phyloP scores from a whole-genome alignment of 208 protist genomes.

The Leishmania braziliensis region DNA sequence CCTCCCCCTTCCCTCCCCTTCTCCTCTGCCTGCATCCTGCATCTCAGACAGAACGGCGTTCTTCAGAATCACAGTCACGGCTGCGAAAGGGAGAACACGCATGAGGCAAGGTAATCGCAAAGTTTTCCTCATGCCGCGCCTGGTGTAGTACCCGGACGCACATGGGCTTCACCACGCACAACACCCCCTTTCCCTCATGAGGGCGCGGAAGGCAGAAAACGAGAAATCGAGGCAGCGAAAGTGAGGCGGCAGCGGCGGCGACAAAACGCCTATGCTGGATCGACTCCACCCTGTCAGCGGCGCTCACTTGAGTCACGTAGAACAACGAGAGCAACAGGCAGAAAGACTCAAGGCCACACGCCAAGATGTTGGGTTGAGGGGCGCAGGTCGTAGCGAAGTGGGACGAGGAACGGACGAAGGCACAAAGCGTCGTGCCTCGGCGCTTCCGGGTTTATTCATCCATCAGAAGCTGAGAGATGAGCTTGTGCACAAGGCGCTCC shows the following conservation, averaged over 20 bases:
- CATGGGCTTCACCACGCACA: not conserved
- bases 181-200: not conserved
- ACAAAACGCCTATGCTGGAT: not conserved
- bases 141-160: not conserved
- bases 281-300: not conserved
- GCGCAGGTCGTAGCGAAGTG: not conserved
- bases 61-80: not conserved
- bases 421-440: not conserved
- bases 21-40: not conserved
- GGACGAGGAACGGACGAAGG: not conserved
- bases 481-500: constrained; percentile 63
- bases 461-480: constrained; percentile 57
- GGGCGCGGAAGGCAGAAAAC: not conserved
- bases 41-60: not conserved
- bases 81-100: not conserved
- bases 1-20: not conserved
- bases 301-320: not conserved
- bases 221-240: not conserved
- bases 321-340: not conserved
- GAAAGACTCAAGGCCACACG: not conserved
- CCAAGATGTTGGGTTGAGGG: not conserved
- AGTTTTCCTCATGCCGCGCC: not conserved
- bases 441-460: constrained; percentile 24
- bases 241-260: not conserved
- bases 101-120: not conserved